Evolutionary conservation across 2,329 filamentous ascomycete species (phyloP), one percentile per base, ranked within the genome.

Genomic region (Venturia pyrina): DNA sequence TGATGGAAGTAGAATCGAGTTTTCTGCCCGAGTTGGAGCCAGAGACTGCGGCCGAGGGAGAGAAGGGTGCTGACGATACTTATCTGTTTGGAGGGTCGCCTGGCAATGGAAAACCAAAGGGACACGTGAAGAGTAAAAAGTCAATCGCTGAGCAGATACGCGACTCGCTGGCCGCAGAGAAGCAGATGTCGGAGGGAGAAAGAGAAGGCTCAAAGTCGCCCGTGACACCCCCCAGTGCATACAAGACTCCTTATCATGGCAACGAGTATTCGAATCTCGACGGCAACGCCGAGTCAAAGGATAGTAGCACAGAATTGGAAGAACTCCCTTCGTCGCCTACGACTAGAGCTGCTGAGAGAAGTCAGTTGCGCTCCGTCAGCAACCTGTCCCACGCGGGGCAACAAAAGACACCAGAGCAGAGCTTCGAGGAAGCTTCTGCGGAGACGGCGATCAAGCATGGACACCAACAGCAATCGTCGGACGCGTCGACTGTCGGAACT

Each of bases 1-100:
- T 87, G 68, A 81, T 84, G 78, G 85, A 87, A 69, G 79, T 87
- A 65, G 85, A 87, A 72, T 87, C 85, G 3, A 87, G 84, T 70
- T 87, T 87, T 69, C 68, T 87, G 57, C 85, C 84, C 0, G 82
- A 84, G 61, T 82, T 81, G 1, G 84, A 86, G 59, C 69, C 73
- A 7, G 70, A 67, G 11, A 72, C 71, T 24, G 68, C 69, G 32
- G 60, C 70, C 6, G 71, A 73, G 46, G 70, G 68, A 2, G 61
- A n/a, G 15, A 56, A 69, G 10, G 79, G 79, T 50, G 75, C 70
- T 13, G 79, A 81, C 70, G 79, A 81, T 68, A 81, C 79, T 24
- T 81, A 79, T 69, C 67, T 80, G 63, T 78, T 78, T 69, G 77
- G 76, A 34, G 76, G 75, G 64, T 66, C 68, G 37, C 64, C 67